Evolutionary conservation across 23 red algal genomes (phyloP).

Genomic region (Gracilaria domingensis): DNA sequence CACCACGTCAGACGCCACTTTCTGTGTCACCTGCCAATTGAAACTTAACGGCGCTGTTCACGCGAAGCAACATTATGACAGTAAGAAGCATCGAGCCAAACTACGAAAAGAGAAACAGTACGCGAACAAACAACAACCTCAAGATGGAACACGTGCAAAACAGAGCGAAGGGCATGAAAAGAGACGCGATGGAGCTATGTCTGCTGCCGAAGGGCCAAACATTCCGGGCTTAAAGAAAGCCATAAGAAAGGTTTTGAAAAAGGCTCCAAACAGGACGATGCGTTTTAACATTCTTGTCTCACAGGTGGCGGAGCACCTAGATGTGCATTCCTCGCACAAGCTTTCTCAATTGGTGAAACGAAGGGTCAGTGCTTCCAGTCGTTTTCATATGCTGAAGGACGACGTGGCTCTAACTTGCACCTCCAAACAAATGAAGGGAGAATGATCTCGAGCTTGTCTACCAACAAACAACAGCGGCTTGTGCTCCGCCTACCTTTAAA

Average conservation of each 20-base stretch:
- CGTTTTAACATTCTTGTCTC: neutral
- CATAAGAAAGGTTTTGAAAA: neutral
- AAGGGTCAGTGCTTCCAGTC: too few species aligned
- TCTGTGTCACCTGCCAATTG: slow-evolving; percentile 61
- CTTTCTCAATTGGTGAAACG: too few species aligned
- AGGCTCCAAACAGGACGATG: neutral
- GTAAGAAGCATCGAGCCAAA: slow-evolving; percentile 78
- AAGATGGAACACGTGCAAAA: neutral
- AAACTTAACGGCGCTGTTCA: slow-evolving; percentile 77
- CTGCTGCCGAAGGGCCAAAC: neutral
- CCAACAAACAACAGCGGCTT: too few species aligned
- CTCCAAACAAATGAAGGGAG: too few species aligned
- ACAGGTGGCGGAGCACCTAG: too few species aligned
- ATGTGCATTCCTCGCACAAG: too few species aligned
- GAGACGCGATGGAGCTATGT: neutral
- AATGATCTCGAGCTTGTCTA: too few species aligned
- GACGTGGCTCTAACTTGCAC: too few species aligned
- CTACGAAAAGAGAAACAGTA: slow-evolving; percentile 33
- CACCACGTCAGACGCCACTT: neutral
- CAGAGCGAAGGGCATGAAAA: neutral
- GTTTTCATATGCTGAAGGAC: too few species aligned
- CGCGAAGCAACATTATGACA: slow-evolving; percentile 81
- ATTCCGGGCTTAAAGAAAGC: neutral
- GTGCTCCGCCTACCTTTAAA: too few species aligned
- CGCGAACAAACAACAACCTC: neutral